Conservation (phyloP, 2,329 filamentous ascomycete genomes). For the Botryotinia calthae region DNA sequence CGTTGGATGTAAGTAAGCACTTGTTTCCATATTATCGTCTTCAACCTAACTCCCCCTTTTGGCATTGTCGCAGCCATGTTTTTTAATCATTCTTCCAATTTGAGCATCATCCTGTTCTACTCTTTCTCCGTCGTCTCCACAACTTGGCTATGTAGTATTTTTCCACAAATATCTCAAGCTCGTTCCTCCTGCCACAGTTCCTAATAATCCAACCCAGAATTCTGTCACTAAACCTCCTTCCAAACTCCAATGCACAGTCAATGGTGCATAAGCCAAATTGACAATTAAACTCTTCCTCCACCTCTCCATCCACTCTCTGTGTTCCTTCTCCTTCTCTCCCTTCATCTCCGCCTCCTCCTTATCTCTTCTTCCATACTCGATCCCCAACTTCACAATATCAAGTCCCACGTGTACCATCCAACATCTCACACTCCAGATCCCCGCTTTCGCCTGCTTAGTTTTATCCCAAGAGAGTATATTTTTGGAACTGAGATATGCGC, state of each 20-base stretch:
- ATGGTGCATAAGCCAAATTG: constrained; percentile 74
- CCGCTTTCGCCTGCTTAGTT: constrained; percentile 58
- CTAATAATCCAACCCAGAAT: constrained; percentile 56
- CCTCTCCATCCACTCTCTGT: constrained; percentile 36
- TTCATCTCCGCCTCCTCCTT: constrained; percentile 35
- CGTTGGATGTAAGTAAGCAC: background rate
- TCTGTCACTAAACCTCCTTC: constrained; percentile 63
- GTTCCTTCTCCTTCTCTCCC: constrained; percentile 37
- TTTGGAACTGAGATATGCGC: constrained; percentile 71
- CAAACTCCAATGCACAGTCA: constrained; percentile 81
- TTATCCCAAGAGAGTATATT: constrained; percentile 62
- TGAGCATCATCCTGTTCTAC: background rate
- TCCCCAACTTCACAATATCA: constrained; percentile 65
- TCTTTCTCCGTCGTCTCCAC: background rate
- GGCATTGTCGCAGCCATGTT: background rate
- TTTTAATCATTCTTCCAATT: background rate
- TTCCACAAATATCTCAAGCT: constrained; percentile 47
- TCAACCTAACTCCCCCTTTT: too few species aligned
- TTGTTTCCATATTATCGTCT: background rate
- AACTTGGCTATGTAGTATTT: constrained; percentile 25
- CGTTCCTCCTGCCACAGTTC: constrained; percentile 49
- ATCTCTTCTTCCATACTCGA: constrained; percentile 36
- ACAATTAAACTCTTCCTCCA: constrained; percentile 68
- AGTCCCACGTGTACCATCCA: constrained; percentile 78
- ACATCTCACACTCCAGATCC: constrained; percentile 71